These are phyloP conservation scores for Aspergillus intermedius DNA, from an alignment of 2,329 filamentous ascomycete genomes.

Conservation along the genomic window DNA sequence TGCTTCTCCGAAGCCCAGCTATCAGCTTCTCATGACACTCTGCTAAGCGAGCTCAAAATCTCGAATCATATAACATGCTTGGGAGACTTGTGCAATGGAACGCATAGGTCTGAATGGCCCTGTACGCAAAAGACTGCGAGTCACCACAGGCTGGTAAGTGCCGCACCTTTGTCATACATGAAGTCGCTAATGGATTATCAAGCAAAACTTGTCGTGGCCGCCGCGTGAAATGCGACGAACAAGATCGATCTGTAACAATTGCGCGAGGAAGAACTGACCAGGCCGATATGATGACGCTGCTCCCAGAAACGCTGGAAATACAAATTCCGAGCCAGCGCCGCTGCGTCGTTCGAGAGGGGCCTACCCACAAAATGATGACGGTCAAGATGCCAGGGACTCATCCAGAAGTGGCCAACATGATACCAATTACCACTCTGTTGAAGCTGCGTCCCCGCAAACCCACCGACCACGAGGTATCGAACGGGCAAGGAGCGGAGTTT, in stretches of 20 bases:
- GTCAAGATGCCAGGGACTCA: neutral
- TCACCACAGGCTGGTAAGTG: neutral
- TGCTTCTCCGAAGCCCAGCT: too few species aligned
- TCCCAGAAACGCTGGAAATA: neutral
- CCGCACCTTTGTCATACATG: neutral
- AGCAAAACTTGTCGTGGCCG: conserved; percentile 1
- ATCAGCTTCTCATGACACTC: too few species aligned
- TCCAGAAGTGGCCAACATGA: neutral
- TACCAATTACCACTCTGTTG: neutral
- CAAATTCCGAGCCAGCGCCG: neutral
- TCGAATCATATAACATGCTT: too few species aligned
- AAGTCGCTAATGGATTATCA: neutral
- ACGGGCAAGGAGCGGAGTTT: too few species aligned
- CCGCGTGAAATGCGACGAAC: conserved; percentile 3
- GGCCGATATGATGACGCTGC: neutral
- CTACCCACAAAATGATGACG: neutral
- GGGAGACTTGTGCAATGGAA: too few species aligned
- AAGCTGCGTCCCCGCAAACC: too few species aligned
- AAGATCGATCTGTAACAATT: conserved; percentile 1
- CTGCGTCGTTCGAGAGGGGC: too few species aligned
- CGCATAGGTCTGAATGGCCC: too few species aligned
- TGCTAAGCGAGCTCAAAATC: too few species aligned
- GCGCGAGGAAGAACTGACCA: neutral
- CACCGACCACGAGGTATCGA: too few species aligned
- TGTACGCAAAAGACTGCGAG: neutral